Conservation (phyloP, 176 grass and related monocot genomes). For the Coix lacrymajobi region DNA sequence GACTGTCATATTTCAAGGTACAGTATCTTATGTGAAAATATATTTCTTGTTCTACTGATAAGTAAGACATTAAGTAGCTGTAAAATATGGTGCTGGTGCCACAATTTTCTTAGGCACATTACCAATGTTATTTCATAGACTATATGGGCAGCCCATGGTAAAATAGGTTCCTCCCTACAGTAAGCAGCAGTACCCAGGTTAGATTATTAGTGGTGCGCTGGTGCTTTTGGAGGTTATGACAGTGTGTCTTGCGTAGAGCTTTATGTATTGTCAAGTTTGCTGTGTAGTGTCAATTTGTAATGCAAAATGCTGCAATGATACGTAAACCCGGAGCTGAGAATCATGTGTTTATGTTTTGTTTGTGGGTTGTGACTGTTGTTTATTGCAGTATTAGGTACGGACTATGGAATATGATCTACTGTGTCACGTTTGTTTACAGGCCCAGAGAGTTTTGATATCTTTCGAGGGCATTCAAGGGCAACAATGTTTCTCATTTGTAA, state of each 20-base stretch:
- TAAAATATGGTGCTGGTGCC: not conserved
- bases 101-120: not conserved
- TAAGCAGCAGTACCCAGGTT: not conserved
- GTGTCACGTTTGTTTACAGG: conserved; percentile 47
- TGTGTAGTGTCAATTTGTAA: not conserved
- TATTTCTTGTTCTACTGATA: not conserved
- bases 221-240: not conserved
- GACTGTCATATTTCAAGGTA: conserved; percentile 87
- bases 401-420: conserved; percentile 19
- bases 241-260: conserved; percentile 1
- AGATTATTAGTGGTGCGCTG: not conserved
- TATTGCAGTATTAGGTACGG: conserved; percentile 17
- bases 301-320: not conserved
- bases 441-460: conserved; percentile 88
- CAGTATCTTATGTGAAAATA: conserved; percentile 3
- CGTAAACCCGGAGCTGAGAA: not conserved
- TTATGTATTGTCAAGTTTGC: conserved; percentile 13
- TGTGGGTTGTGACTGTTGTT: not conserved
- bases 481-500: conserved; percentile 95
- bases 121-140: not conserved
- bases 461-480: conserved; percentile 90
- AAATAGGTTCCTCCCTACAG: not conserved
- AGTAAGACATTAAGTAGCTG: not conserved
- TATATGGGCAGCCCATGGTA: not conserved
- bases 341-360: conserved; percentile 10